Percentiles rank a stretch among this genome's conserved stretches.
These are phyloP conservation scores for Raphanus sativus DNA, from an alignment of 345 rosid genomes.

Conservation along the genomic window DNA sequence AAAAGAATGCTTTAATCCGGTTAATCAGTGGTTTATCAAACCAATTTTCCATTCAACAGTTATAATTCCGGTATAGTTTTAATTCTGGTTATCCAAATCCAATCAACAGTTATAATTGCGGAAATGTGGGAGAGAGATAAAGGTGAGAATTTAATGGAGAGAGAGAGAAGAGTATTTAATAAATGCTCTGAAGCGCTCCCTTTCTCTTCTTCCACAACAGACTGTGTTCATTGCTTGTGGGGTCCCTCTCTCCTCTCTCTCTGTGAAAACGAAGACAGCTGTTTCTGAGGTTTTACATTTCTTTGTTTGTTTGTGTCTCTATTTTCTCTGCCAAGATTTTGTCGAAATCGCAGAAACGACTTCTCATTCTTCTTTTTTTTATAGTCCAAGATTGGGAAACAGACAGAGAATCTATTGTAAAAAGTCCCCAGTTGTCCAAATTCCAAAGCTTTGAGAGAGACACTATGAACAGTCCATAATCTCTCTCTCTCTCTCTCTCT, in stretches of 20 bases:
- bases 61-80: not conserved
- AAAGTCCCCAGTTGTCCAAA: too few species aligned
- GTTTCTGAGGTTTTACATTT: constrained; percentile 20
- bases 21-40: too few species aligned
- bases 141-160: constrained; percentile 34
- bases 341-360: constrained; percentile 8
- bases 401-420: constrained; percentile 26
- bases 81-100: constrained; percentile 3
- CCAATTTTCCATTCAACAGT: not conserved
- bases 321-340: constrained; percentile 9
- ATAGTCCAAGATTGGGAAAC: constrained; percentile 5
- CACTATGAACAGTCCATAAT: not conserved
- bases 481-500: not conserved
- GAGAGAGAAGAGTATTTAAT: constrained; percentile 24
- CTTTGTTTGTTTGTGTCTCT: constrained; percentile 26
- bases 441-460: not conserved
- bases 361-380: constrained; percentile 2
- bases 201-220: constrained; percentile 34
- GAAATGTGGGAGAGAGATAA: constrained; percentile 14
- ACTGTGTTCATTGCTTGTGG: constrained; percentile 41
- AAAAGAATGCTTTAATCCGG: too few species aligned
- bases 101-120: too few species aligned
- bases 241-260: constrained; percentile 27
- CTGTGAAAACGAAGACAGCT: constrained; percentile 38
- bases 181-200: constrained; percentile 36